These are phyloP conservation scores for Lentinula edodes DNA, from an alignment of 768 basidiomycete species.

Conservation along the genomic window DNA sequence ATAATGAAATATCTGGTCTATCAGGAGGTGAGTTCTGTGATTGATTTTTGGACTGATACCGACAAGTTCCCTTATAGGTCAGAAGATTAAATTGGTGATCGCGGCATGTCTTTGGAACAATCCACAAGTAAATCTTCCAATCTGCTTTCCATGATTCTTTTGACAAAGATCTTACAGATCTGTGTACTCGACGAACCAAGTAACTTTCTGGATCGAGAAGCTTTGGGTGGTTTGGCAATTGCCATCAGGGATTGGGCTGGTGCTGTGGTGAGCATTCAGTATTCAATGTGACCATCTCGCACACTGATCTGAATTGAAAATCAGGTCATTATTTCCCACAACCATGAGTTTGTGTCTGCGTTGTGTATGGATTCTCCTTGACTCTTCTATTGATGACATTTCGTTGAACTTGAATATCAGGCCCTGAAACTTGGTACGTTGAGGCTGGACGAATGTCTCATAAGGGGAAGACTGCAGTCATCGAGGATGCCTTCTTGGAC, in stretches of 20 bases:
- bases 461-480: slow-evolving; percentile 80
- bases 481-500: slow-evolving; percentile 81
- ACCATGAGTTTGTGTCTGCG: slow-evolving; percentile 80
- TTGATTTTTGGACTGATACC: slow-evolving; percentile 8
- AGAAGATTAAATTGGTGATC: slow-evolving; percentile 95
- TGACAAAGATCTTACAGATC: slow-evolving; percentile 32
- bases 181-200: slow-evolving; percentile 87
- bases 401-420: slow-evolving; percentile 26
- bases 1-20: slow-evolving; percentile 92
- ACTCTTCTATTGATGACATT: background rate
- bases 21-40: slow-evolving; percentile 65
- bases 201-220: slow-evolving; percentile 97
- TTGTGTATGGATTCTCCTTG: slow-evolving; percentile 50
- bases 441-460: slow-evolving; percentile 80
- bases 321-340: slow-evolving; percentile 94
- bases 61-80: slow-evolving; percentile 39
- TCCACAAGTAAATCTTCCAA: slow-evolving; percentile 54
- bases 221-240: slow-evolving; percentile 88
- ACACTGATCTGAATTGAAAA: slow-evolving; percentile 14
- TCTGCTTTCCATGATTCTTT: slow-evolving; percentile 1
- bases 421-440: slow-evolving; percentile 93
- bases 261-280: slow-evolving; percentile 56
- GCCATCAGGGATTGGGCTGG: slow-evolving; percentile 96
- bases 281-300: slow-evolving; percentile 8
- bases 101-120: slow-evolving; percentile 97